Evolutionary conservation across 2,329 filamentous ascomycete species (phyloP), one percentile per base, ranked within the genome.

Genomic region (Pezicula neosporulosa): DNA sequence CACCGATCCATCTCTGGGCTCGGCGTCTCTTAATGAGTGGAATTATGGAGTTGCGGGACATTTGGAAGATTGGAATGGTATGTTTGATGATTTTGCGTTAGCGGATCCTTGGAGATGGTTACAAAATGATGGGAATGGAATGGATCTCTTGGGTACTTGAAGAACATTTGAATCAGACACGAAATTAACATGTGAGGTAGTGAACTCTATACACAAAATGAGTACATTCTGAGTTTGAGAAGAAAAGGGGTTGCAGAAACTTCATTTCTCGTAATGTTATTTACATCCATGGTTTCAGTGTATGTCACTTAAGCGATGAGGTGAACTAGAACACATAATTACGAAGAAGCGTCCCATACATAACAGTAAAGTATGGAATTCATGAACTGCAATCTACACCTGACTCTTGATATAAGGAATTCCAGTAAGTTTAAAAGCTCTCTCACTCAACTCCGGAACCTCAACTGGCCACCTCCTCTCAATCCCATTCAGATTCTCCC

Each of bases 351-450:
- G 24, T 24, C 24, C 5, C 24, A 2, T 24, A 6, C 24, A 6
- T 24, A 6, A 24, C 24, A 24, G 24, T 4, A 24, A 24, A 24
- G 24, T 24, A 24, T 6, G 3, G 1, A 24, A 24, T 24, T 24
- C 24, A 24, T 24, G 24, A 24, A 24, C 3, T 24, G 3, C 3
- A 4, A 24, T 24, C 24, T 24, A 24, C 24, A 24, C 24, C 24
- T 24, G 24, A 6, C 24, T 24, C 41, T 52, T 51, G 16, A 54
- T 54, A 33, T 77, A 78, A 10, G 75, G 73, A 53, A 77, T 75
- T 2, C 75, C 75, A 2, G 74, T 77, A 48, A 77, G 57, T 57
- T 69, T 74, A 57, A 70, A 75, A 1, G 68, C 70, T 21, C 72
- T 52, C 47, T 55, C 49, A 18, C 30, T 52, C 43, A 55, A 42